Base-by-base conservation (phyloP, 768 basidiomycete species). In the Hericium coralloides region DNA sequence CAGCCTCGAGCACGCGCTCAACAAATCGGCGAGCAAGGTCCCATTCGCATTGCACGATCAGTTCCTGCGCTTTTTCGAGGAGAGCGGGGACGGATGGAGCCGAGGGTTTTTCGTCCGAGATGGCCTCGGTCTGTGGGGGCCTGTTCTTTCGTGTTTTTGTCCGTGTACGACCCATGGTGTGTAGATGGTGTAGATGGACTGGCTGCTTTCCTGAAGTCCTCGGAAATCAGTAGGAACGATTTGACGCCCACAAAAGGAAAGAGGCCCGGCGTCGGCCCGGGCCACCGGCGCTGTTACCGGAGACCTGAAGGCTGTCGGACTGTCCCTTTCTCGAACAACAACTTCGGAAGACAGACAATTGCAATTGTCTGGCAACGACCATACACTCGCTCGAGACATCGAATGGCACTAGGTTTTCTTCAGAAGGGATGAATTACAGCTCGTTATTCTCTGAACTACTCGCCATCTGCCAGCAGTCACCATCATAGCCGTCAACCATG, bases 41-140 rank as follows among this genome's bases (percentile, higher is more conserved):
- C 67, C 89, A 93, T 69, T 94, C 85, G 66, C 87, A 92, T 72
- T 92, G 88, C 22, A 84, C 77, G 62, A 95, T 80, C 55, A 95
- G 75, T n/a, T 79, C 74, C 66, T 90, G 89, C 0, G 89, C 84
- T 68, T 92, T 93, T 66, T 84, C 82, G 37, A 90, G 71, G 6
- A 92, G 73, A 12, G 84, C 73, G 10, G 51, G 48, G 23, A 57
- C 23, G 8, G 57, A 37, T 15, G 75, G 55, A 55, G 81, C 69
- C 26, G 84, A 70, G 1, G 82, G 26, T 7, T 45, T 56, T 2
- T 66, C 54, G n/a, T 65, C 67, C 5, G 58, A 82, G 2, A 67
- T 55, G 25, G 72, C 66, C 15, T 69, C 63, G 12, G 69, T 50
- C 0, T 65, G 45, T 14, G 60, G 52, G 4, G 59, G 63, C 53